Conservation (phyloP, 139 green algal species). For the Volvox africanus region DNA sequence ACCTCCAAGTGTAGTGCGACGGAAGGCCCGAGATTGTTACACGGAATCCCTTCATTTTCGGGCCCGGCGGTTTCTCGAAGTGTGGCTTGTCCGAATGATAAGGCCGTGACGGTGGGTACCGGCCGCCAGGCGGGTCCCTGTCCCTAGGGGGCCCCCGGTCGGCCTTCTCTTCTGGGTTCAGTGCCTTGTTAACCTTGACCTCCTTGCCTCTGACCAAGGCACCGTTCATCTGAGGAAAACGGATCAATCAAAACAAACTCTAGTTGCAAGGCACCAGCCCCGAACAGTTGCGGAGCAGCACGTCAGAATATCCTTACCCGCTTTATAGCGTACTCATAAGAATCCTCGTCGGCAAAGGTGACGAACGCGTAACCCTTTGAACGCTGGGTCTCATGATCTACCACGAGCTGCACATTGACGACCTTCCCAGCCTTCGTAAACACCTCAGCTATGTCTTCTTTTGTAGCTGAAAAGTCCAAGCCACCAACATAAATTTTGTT, state of each 20-base stretch:
- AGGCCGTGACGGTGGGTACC: background rate
- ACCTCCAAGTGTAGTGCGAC: slow-evolving; percentile 27
- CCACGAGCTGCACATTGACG: slow-evolving; percentile 25
- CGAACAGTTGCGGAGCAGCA: background rate
- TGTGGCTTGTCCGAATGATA: background rate
- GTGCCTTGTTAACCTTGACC: slow-evolving; percentile 35
- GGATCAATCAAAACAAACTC: no score
- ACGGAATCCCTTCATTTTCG: slow-evolving; percentile 35
- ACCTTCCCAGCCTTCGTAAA: slow-evolving; percentile 29
- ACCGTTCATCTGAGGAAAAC: slow-evolving; percentile 32
- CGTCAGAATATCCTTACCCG: background rate
- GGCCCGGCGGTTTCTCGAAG: slow-evolving; percentile 27
- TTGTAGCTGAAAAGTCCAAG: slow-evolving; percentile 14
- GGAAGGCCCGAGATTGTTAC: slow-evolving; percentile 15
- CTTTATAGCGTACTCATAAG: slow-evolving; percentile 27
- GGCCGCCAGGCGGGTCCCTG: background rate
- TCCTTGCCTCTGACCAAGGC: background rate
- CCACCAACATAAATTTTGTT: slow-evolving; percentile 49
- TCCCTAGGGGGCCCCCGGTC: background rate
- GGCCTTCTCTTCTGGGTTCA: slow-evolving; percentile 41
- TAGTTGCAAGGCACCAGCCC: no score
- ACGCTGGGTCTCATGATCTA: slow-evolving; percentile 25
- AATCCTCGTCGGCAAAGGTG: slow-evolving; percentile 11
- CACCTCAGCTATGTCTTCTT: slow-evolving; percentile 28
- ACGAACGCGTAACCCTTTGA: slow-evolving; percentile 40